Percentiles rank a stretch among this genome's conserved stretches.
phyloP scores from a whole-genome alignment of 108 stramenopile species.

The Parietichytrium sp. region DNA sequence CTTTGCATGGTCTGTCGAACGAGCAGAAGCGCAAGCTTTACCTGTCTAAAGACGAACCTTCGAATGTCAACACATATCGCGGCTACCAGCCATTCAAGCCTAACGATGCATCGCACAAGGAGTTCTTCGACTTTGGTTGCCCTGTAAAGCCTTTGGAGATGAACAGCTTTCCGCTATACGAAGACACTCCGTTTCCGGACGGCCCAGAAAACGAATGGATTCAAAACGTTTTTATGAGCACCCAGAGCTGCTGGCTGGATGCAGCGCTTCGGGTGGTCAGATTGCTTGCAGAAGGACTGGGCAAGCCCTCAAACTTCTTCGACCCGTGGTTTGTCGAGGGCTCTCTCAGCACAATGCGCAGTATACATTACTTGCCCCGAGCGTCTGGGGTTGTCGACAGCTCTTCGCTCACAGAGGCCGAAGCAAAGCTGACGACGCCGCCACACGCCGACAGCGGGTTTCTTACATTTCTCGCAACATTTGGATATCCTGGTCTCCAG shows the following conservation, averaged over 20 bases:
- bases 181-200: neutral
- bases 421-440: neutral
- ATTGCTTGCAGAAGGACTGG: neutral
- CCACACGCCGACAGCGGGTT: neutral
- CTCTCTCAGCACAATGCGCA: neutral
- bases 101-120: neutral
- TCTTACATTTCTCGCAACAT: neutral
- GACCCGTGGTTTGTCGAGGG: neutral
- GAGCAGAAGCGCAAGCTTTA: neutral
- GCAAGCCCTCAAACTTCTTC: neutral
- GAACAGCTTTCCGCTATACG: neutral
- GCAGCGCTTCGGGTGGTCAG: neutral
- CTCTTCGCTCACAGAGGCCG: neutral
- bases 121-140: neutral
- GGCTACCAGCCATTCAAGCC: slow-evolving; percentile 4
- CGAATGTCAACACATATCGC: neutral
- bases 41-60: neutral
- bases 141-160: neutral
- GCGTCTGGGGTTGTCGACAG: neutral
- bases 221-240: neutral
- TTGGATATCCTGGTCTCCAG: neutral
- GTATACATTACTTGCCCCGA: neutral
- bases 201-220: neutral
- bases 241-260: neutral
- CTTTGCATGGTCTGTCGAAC: neutral